These are phyloP conservation scores for Lipomyces kockii DNA, from an alignment of 805 yeast genomes.

Conservation along the genomic window DNA sequence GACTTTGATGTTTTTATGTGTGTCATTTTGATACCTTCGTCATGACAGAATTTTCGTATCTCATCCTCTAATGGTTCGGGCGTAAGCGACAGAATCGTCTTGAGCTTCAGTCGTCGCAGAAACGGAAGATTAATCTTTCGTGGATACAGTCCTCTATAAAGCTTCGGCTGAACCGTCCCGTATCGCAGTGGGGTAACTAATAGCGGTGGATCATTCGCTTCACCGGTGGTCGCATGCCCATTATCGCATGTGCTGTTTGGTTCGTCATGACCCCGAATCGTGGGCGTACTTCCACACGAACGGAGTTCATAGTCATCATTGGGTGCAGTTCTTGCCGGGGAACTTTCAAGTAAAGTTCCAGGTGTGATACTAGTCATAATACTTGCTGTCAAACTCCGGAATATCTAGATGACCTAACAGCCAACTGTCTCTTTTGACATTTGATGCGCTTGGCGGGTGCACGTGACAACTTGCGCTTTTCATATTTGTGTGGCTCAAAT, in stretches of 20 bases:
- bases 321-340: background rate
- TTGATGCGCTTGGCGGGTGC: too few relatives aligned
- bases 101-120: slow-evolving; percentile 65
- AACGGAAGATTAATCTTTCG: slow-evolving; percentile 72
- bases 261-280: background rate
- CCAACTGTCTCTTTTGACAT: too few relatives aligned
- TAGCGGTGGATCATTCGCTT: slow-evolving; percentile 25
- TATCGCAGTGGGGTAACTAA: slow-evolving; percentile 72
- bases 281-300: background rate
- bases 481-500: too few relatives aligned
- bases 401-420: background rate
- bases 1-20: slow-evolving; percentile 49
- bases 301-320: background rate
- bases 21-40: slow-evolving; percentile 60
- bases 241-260: background rate
- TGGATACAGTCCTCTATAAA: slow-evolving; percentile 89
- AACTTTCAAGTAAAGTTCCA: background rate
- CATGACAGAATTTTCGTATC: slow-evolving; percentile 57
- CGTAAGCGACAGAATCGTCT: slow-evolving; percentile 75
- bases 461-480: too few relatives aligned
- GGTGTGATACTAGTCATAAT: background rate
- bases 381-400: background rate
- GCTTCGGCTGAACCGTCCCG: slow-evolving; percentile 66
- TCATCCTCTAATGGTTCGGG: slow-evolving; percentile 68
- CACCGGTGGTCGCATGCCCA: background rate